Conservation (phyloP, 1,139 yeast genomes). For the Yamadazyma sp. region DNA sequence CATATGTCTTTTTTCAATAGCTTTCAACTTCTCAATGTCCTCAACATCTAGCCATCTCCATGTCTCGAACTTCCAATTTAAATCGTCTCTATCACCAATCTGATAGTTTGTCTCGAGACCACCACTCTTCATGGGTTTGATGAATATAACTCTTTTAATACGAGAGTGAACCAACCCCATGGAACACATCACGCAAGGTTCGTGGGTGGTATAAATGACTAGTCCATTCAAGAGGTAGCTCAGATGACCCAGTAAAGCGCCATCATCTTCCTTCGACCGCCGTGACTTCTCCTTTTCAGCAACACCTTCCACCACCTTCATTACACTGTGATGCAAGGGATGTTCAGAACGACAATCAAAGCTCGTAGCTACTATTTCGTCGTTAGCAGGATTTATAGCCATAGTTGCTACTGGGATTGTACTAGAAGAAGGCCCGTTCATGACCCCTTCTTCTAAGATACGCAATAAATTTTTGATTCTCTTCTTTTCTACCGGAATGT, state of each 20-base stretch:
- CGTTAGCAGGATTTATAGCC: conserved; percentile 7
- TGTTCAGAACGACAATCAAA: conserved; percentile 24
- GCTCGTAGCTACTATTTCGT: conserved; percentile 21
- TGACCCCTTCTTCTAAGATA: conserved; percentile 6
- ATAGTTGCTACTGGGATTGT: conserved; percentile 13
- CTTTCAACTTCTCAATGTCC: conserved; percentile 17
- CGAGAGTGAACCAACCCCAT: conserved; percentile 97
- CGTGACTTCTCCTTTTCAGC: conserved; percentile 49
- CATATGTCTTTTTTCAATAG: not conserved
- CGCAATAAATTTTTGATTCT: conserved; percentile 29
- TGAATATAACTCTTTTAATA: conserved; percentile 64
- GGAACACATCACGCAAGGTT: conserved; percentile 95
- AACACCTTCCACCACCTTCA: conserved; percentile 64
- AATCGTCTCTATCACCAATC: conserved; percentile 66
- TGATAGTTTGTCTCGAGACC: conserved; percentile 68
- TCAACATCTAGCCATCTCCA: conserved; percentile 59
- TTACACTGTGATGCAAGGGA: conserved; percentile 71
- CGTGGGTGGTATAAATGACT: conserved; percentile 86
- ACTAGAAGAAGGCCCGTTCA: not conserved
- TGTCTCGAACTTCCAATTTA: conserved; percentile 81
- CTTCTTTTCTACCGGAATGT: conserved; percentile 41
- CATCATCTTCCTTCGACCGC: conserved; percentile 18
- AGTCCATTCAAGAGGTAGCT: conserved; percentile 73
- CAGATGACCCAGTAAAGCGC: conserved; percentile 13
- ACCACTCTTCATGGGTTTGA: conserved; percentile 41